These are phyloP conservation scores for Pisolithus thermaeus DNA, from an alignment of 1,284 basidiomycete species.

Conservation along the genomic window DNA sequence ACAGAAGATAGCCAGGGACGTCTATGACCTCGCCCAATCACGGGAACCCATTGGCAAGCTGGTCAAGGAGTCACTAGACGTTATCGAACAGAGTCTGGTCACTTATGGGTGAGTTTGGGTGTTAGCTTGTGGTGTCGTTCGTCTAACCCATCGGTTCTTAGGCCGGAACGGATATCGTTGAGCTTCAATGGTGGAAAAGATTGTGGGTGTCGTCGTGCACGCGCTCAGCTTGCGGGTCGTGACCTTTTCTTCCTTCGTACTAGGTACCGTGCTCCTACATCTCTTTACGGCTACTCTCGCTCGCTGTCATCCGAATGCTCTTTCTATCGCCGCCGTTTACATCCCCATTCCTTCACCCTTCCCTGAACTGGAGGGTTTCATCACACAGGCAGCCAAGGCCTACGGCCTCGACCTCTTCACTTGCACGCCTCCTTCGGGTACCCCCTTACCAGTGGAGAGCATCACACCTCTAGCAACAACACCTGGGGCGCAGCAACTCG, in stretches of 20 bases:
- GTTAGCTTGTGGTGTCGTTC: constrained; percentile 4
- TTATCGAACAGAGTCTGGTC: constrained; percentile 73
- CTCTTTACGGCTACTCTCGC: constrained; percentile 74
- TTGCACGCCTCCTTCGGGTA: constrained; percentile 34
- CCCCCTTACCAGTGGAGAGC: constrained; percentile 31
- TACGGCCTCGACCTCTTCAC: constrained; percentile 81
- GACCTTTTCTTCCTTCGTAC: constrained; percentile 5
- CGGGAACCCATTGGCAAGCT: constrained; percentile 50
- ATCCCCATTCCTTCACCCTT: constrained; percentile 91
- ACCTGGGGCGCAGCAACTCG: constrained; percentile 9
- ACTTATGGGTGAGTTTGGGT: constrained; percentile 62
- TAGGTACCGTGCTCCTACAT: constrained; percentile 92
- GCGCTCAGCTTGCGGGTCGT: neutral
- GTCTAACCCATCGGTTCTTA: constrained; percentile 19
- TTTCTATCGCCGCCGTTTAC: constrained; percentile 76
- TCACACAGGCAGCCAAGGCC: constrained; percentile 52
- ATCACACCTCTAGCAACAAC: constrained; percentile 23
- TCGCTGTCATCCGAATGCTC: constrained; percentile 33
- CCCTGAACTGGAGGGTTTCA: constrained; percentile 79
- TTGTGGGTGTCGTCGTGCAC: constrained; percentile 53
- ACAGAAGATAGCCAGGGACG: constrained; percentile 44
- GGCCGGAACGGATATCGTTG: constrained; percentile 67
- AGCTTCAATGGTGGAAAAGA: constrained; percentile 99
- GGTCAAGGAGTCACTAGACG: constrained; percentile 70
- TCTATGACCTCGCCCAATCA: constrained; percentile 53